Evolutionary conservation across 2,329 filamentous ascomycete species (phyloP).

Genomic region (Cytospora chrysosperma): DNA sequence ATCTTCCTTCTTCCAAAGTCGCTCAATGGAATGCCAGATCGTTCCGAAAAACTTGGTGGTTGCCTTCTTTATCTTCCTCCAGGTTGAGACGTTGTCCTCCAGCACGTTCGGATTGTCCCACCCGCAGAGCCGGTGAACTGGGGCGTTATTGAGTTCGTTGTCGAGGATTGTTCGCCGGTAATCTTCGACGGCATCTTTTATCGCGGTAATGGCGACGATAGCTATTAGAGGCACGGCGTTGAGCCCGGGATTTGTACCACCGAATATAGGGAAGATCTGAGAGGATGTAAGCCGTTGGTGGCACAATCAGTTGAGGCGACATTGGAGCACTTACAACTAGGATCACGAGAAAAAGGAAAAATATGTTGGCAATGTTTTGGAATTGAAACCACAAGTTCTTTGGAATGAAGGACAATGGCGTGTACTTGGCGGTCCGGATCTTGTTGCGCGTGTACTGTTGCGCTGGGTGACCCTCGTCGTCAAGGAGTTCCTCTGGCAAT

Average conservation of each 20-base stretch:
- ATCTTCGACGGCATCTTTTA: constrained; percentile 96
- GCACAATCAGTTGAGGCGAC: not conserved
- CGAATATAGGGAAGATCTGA: constrained; percentile 95
- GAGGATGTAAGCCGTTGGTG: constrained; percentile 29
- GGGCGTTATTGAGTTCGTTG: constrained; percentile 92
- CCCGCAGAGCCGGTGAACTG: constrained; percentile 82
- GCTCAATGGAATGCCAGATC: constrained; percentile 48
- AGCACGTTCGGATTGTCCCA: constrained; percentile 93
- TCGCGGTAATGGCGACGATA: constrained; percentile 81
- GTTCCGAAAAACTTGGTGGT: constrained; percentile 61
- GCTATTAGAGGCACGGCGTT: constrained; percentile 90
- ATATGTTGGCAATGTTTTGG: constrained; percentile 97
- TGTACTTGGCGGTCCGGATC: constrained; percentile 97
- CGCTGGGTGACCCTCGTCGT: constrained; percentile 75
- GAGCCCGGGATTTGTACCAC: constrained; percentile 83
- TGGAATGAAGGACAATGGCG: constrained; percentile 87
- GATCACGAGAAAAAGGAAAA: constrained; percentile 96
- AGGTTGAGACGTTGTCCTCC: constrained; percentile 79
- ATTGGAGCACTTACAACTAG: constrained; percentile 67
- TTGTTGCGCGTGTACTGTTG: constrained; percentile 84
- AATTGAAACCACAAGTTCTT: constrained; percentile 99
- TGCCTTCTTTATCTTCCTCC: constrained; percentile 90
- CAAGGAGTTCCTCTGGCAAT: constrained; percentile 70
- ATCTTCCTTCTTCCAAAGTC: constrained; percentile 48
- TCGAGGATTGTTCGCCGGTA: constrained; percentile 89